phyloP scores from a whole-genome alignment of 1,139 yeast genomes.

The Pichia sp. region DNA sequence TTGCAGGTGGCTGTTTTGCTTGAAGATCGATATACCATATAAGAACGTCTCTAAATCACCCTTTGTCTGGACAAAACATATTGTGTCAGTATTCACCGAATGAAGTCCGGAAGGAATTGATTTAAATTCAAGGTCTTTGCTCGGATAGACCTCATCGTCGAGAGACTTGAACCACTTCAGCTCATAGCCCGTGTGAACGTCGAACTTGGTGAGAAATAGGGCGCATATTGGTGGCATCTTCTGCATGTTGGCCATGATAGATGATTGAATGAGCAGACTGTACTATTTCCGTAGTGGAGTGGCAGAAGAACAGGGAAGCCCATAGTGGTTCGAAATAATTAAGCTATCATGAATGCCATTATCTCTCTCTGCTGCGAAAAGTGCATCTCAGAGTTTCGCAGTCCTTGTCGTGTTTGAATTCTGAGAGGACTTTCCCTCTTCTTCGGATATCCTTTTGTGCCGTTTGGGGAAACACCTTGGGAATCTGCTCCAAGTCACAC shows the following conservation, averaged over 20 bases:
- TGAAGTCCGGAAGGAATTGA: conserved; percentile 85
- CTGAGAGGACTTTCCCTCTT: no score
- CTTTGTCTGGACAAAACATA: conserved; percentile 44
- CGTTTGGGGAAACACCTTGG: no score
- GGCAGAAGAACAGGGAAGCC: no score
- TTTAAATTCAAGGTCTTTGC: conserved; percentile 61
- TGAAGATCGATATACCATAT: conserved; percentile 49
- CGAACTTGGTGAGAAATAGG: conserved; percentile 60
- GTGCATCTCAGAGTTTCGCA: no score
- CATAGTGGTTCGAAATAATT: no score
- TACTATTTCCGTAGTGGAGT: no score
- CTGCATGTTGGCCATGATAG: not conserved
- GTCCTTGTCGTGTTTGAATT: no score
- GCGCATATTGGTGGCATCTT: conserved; percentile 38
- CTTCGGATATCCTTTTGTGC: no score
- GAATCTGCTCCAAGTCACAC: no score
- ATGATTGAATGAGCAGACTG: not conserved
- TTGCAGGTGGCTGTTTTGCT: conserved; percentile 35
- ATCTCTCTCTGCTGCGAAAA: no score
- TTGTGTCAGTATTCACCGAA: conserved; percentile 49
- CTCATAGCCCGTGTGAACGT: conserved; percentile 58
- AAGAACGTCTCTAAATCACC: conserved; percentile 26
- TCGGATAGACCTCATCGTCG: conserved; percentile 26
- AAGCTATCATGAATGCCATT: no score
- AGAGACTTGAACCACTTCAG: conserved; percentile 49